Evolutionary conservation across 2,329 filamentous ascomycete species (phyloP).

Genomic region (Alternaria hordeiaustralica): DNA sequence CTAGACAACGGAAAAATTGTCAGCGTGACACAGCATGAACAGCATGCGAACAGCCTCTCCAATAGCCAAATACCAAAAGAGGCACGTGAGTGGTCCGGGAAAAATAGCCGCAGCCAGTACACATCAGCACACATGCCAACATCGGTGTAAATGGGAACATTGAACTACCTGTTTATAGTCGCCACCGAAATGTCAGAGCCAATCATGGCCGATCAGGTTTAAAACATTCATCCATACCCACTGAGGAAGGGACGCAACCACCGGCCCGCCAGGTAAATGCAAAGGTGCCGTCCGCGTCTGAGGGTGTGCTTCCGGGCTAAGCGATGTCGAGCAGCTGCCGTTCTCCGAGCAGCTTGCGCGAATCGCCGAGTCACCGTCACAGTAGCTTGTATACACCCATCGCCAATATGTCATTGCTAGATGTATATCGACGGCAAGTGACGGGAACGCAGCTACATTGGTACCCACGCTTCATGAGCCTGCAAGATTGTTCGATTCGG

Average conservation of each 20-base stretch:
- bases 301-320: background rate
- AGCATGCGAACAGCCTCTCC: conserved; percentile 16
- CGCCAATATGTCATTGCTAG: background rate
- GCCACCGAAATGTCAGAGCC: background rate
- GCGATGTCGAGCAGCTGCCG: background rate
- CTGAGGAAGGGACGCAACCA: background rate
- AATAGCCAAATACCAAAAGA: background rate
- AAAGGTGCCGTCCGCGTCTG: background rate
- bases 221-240: background rate
- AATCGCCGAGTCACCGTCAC: background rate
- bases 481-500: background rate
- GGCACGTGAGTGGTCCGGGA: background rate
- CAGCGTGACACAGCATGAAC: conserved; percentile 15
- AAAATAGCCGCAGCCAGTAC: background rate
- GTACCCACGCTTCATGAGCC: background rate
- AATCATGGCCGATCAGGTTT: background rate
- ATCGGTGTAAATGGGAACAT: background rate
- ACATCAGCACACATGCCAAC: background rate
- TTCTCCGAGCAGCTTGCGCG: background rate
- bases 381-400: background rate
- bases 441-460: background rate
- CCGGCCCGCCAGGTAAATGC: background rate
- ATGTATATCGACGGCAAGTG: background rate
- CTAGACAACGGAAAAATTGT: background rate
- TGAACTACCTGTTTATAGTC: background rate